Percentiles rank a stretch among this genome's conserved stretches.
These are phyloP conservation scores for Vigna hirtella DNA, from an alignment of 306 rosid species.

Conservation along the genomic window DNA sequence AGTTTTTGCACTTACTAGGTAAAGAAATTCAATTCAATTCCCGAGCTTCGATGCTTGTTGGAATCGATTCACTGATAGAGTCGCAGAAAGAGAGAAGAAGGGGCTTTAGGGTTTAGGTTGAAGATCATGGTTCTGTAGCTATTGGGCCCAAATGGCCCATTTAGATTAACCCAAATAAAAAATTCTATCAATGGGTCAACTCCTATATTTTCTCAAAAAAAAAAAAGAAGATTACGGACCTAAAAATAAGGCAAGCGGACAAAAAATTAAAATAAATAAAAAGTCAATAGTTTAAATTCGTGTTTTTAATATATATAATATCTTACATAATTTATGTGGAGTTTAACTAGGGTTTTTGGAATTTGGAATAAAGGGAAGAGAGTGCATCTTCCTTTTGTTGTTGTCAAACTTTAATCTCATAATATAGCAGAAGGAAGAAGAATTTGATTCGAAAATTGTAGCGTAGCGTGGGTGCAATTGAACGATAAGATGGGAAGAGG, in stretches of 20 bases:
- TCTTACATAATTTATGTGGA: slow-evolving; percentile 17
- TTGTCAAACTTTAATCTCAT: background rate
- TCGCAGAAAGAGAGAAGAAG: background rate
- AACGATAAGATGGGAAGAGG: slow-evolving; percentile 87
- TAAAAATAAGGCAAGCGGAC: background rate
- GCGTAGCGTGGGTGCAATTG: slow-evolving; percentile 21
- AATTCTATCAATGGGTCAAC: background rate
- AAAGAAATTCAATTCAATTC: background rate
- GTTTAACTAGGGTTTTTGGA: slow-evolving; percentile 50
- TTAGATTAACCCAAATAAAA: background rate
- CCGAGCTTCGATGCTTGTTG: slow-evolving; percentile 9
- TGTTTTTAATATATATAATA: background rate
- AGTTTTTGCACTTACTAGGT: background rate
- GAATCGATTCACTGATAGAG: slow-evolving; percentile 1
- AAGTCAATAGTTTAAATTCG: background rate
- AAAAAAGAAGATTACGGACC: no score
- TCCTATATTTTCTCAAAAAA: background rate
- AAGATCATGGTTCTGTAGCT: background rate
- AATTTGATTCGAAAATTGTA: slow-evolving; percentile 39
- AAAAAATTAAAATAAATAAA: background rate
- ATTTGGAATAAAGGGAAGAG: slow-evolving; percentile 37
- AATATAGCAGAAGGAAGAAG: slow-evolving; percentile 20
- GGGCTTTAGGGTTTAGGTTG: background rate
- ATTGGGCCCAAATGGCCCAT: slow-evolving; percentile 22
- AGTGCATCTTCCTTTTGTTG: slow-evolving; percentile 28